These are phyloP conservation scores for Irpex sp. DNA, from an alignment of 1,284 basidiomycete genomes.

Conservation along the genomic window DNA sequence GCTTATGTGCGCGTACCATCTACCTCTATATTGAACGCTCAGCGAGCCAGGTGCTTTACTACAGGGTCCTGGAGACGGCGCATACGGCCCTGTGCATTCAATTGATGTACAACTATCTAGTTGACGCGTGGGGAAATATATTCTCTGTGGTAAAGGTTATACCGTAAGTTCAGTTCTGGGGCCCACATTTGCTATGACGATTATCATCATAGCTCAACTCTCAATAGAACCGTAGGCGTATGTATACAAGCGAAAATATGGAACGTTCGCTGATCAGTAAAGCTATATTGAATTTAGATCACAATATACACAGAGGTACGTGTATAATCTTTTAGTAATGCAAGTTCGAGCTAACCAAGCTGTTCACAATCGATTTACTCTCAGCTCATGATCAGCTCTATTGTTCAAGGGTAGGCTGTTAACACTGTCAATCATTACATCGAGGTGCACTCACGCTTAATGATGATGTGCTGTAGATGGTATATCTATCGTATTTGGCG, in stretches of 20 bases:
- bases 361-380: neutral
- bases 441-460: neutral
- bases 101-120: neutral
- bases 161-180: neutral
- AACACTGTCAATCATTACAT: neutral
- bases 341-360: no score
- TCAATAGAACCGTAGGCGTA: no score
- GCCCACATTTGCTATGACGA: no score
- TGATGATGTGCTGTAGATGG: neutral
- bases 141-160: neutral
- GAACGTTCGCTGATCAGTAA: no score
- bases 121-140: neutral
- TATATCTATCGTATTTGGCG: neutral
- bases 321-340: neutral
- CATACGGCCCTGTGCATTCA: neutral
- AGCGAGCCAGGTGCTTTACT: neutral
- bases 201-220: no score
- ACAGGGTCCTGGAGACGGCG: neutral
- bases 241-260: no score
- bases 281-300: neutral
- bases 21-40: no score
- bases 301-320: neutral
- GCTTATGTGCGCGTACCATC: neutral
- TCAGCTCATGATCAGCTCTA: neutral
- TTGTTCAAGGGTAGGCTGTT: neutral